Base-by-base conservation (phyloP, 345 rosid genomes). In the Physaria fendleri region DNA sequence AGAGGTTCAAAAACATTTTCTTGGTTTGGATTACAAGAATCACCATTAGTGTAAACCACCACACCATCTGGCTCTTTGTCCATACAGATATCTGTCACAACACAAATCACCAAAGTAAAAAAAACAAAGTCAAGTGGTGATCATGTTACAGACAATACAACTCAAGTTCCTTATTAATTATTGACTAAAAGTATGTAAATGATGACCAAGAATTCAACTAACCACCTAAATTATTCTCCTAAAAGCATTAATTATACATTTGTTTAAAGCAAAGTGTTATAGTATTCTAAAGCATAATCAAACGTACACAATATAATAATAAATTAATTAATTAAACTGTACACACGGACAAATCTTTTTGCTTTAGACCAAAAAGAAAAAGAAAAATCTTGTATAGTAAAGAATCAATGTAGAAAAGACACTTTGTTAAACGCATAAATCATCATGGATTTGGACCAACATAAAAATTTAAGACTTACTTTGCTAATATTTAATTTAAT, bases 51-150 rank as follows among this genome's bases (percentile, higher is more conserved):
- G 59, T 74, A 78, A 24, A 78, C 76, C 45, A 77, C 69, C 29
- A 77, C 80, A 64, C 73, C 74, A 75, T 85, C 84, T 33, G 82
- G 81, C 71, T 81, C 90, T 64, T 90, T 90, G 74, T 90, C 97
- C 86, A 79, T 81, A 74, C 93, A 84, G 22, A 83, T 77, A 68
- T 87, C 93, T 21, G 78, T 62, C 45, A 68, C 73, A 66, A 81
- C 15, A 40, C 78, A 78, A 90, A 84, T 81, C 32, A 54, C 54
- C 43, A 8, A 81, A 75, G 62, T 66, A 47, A 42, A 78, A 64
- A 42, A 42, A 59, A 21, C 22, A 16, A 16, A 18, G 56, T 62
- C 67, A 13, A 38, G 15, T 18, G 18, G 23, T 21, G 29, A 34
- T 66, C 35, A 46, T 57, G 37, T 35, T 55, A 37, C 12, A 44